A percentile compares a stretch with the other conserved stretches of the same genome.
These are phyloP conservation scores for Saccharomycopsis amapae DNA, from an alignment of 805 yeast genomes.

Conservation along the genomic window DNA sequence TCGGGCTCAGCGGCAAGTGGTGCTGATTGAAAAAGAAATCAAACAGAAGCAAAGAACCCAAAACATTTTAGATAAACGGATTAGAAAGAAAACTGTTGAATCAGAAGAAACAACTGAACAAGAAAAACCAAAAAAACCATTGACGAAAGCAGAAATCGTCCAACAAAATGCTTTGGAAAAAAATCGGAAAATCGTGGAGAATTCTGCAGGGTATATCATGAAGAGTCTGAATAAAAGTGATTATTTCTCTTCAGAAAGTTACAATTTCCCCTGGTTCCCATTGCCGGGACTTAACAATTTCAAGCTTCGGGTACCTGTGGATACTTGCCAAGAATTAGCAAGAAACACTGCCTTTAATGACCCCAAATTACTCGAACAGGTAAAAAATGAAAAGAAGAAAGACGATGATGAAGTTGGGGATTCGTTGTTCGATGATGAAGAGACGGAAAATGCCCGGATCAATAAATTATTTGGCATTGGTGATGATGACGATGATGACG, in stretches of 20 bases:
- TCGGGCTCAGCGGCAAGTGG: background rate
- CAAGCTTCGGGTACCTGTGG: slow-evolving; percentile 5
- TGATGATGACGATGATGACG: background rate
- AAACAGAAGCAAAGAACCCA: background rate
- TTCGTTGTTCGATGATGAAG: background rate
- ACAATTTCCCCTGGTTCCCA: slow-evolving; percentile 20
- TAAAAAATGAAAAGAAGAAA: background rate
- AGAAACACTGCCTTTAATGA: slow-evolving; percentile 18
- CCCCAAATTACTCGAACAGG: slow-evolving; percentile 9
- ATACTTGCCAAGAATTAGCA: background rate
- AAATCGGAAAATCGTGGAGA: slow-evolving; percentile 3
- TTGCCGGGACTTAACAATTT: slow-evolving; percentile 14
- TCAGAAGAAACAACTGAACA: background rate
- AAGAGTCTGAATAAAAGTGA: slow-evolving; percentile 6
- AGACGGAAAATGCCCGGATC: background rate
- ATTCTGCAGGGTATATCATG: slow-evolving; percentile 3
- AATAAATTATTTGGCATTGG: background rate
- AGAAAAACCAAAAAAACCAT: slow-evolving; percentile 4
- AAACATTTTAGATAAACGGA: background rate
- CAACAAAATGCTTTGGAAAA: slow-evolving; percentile 1
- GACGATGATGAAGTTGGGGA: background rate
- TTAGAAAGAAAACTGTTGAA: background rate
- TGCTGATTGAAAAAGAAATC: background rate
- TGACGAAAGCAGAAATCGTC: background rate
- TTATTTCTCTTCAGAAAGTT: slow-evolving; percentile 1